Percentiles rank a stretch among this genome's conserved stretches.
Conservation (phyloP, 768 basidiomycete genomes). For the Nidularia pulvinata region DNA sequence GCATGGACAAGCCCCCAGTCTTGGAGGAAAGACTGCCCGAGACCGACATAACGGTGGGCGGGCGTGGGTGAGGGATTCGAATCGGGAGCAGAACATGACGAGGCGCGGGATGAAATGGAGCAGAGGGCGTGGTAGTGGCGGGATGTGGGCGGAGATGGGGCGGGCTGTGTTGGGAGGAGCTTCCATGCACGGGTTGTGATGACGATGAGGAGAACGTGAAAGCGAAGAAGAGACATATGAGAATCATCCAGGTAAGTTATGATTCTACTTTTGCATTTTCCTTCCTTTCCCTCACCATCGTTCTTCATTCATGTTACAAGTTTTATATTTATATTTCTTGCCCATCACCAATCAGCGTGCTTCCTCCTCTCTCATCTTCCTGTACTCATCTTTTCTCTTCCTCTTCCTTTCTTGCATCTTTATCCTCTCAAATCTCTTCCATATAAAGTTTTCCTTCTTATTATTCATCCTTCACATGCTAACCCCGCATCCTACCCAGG, state of each 20-base stretch:
- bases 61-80: conserved; percentile 22
- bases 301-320: too few species aligned
- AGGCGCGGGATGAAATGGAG: conserved; percentile 14
- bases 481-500: conserved; percentile 12
- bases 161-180: conserved; percentile 1
- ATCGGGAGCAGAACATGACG: conserved; percentile 25
- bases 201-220: conserved; percentile 14
- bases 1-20: conserved; percentile 28
- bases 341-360: too few species aligned
- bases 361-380: too few species aligned
- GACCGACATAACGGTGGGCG: conserved; percentile 30
- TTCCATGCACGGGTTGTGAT: conserved; percentile 1
- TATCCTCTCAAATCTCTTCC: too few species aligned
- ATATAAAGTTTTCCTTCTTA: conserved; percentile 9
- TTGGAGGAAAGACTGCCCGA: conserved; percentile 28
- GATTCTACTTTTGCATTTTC: too few species aligned
- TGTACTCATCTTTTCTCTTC: too few species aligned
- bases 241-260: conserved; percentile 16
- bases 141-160: not conserved
- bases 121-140: not conserved
- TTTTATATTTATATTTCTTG: too few species aligned
- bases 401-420: too few species aligned
- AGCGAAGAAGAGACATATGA: conserved; percentile 32
- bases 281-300: too few species aligned
- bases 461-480: conserved; percentile 12